These are phyloP conservation scores for Sanguinoderma infundibulare DNA, from an alignment of 1,284 basidiomycete genomes.

Conservation along the genomic window DNA sequence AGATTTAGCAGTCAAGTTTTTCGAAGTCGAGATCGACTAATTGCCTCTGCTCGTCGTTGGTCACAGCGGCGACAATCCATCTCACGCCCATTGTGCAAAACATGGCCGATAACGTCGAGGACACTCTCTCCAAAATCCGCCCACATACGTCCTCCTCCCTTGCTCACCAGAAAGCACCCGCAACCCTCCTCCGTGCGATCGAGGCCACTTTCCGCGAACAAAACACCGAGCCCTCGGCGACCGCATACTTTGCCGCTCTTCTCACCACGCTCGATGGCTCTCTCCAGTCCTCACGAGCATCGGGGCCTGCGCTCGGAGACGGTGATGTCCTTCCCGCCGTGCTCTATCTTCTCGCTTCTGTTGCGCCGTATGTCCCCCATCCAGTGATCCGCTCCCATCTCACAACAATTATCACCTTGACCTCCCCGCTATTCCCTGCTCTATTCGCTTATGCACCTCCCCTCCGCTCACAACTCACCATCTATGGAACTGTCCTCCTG, in stretches of 20 bases:
- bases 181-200: slow-evolving; percentile 86
- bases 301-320: slow-evolving; percentile 64
- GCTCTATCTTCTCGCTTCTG: slow-evolving; percentile 88
- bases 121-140: slow-evolving; percentile 84
- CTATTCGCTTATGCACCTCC: slow-evolving; percentile 69
- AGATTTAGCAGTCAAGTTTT: not conserved
- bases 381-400: slow-evolving; percentile 75
- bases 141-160: slow-evolving; percentile 85
- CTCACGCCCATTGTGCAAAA: not conserved
- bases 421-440: slow-evolving; percentile 77
- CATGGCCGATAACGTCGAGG: slow-evolving; percentile 46
- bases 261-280: slow-evolving; percentile 81
- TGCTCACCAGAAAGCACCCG: slow-evolving; percentile 89
- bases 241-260: slow-evolving; percentile 90
- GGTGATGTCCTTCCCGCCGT: slow-evolving; percentile 87
- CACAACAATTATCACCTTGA: slow-evolving; percentile 66
- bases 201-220: slow-evolving; percentile 89
- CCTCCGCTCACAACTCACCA: slow-evolving; percentile 74
- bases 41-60: not conserved
- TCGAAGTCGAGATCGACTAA: not conserved
- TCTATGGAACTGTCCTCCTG: slow-evolving; percentile 71
- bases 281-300: slow-evolving; percentile 57
- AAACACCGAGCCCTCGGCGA: slow-evolving; percentile 68
- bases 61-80: slow-evolving; percentile 2
- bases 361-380: slow-evolving; percentile 76